Conservation (phyloP, 495 filamentous ascomycete species). For the Aspergillus hancockii region DNA sequence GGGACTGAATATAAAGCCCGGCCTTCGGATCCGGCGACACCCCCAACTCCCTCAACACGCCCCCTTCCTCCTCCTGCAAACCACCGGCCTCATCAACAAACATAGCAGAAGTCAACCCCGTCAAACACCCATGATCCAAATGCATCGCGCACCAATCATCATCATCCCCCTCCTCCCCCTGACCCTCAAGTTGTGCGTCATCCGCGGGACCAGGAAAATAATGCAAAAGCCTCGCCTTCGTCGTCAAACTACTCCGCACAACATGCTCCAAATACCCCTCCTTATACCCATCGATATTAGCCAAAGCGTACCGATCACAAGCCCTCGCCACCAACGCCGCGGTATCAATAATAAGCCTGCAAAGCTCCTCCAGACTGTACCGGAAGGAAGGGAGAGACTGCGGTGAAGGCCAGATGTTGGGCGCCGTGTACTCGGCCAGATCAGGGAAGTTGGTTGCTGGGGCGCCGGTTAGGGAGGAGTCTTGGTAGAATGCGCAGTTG, state of each 20-base stretch:
- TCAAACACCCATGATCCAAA: slow-evolving; percentile 89
- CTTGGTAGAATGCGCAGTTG: slow-evolving; percentile 91
- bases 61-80: slow-evolving; percentile 22
- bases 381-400: slow-evolving; percentile 71
- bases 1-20: slow-evolving; percentile 89
- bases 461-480: slow-evolving; percentile 60
- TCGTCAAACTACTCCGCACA: slow-evolving; percentile 80
- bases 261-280: slow-evolving; percentile 80
- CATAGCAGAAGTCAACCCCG: slow-evolving; percentile 92
- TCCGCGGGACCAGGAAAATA: slow-evolving; percentile 64
- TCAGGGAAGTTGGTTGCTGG: slow-evolving; percentile 59
- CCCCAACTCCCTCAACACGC: slow-evolving; percentile 63
- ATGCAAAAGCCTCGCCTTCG: slow-evolving; percentile 89
- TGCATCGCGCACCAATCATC: slow-evolving; percentile 98
- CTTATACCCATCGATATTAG: slow-evolving; percentile 74
- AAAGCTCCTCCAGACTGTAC: slow-evolving; percentile 70
- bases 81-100: slow-evolving; percentile 78
- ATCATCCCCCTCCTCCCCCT: slow-evolving; percentile 52
- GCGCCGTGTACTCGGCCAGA: slow-evolving; percentile 64
- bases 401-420: slow-evolving; percentile 82
- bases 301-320: slow-evolving; percentile 82
- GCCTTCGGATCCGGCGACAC: slow-evolving; percentile 77
- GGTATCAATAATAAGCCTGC: slow-evolving; percentile 81
- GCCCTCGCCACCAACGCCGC: slow-evolving; percentile 83
- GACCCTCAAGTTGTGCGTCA: no score